phyloP scores from a whole-genome alignment of 257 asterid species.

The Solanum bulbocastanum region DNA sequence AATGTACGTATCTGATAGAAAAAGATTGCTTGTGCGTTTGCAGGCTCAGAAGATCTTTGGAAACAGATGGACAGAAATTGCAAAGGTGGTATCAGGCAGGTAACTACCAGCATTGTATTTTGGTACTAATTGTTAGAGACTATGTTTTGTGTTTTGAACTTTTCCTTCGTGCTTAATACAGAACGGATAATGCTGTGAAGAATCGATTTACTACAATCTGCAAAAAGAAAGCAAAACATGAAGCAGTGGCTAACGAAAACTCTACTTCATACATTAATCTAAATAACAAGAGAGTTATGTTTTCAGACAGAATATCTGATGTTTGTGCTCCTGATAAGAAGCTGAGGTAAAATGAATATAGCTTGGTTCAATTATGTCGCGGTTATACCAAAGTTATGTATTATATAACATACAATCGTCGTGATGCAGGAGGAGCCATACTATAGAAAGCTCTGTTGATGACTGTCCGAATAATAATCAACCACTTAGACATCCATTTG shows the following conservation, averaged over 20 bases:
- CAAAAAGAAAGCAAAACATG: slow-evolving; percentile 84
- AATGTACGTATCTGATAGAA: background rate
- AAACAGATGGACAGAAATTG: slow-evolving; percentile 97
- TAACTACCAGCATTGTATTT: slow-evolving; percentile 9
- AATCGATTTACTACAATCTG: slow-evolving; percentile 88
- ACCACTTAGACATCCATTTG: slow-evolving; percentile 55
- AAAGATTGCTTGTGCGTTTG: background rate
- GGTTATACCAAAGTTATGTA: background rate
- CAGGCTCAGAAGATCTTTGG: slow-evolving; percentile 95
- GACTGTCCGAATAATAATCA: slow-evolving; percentile 30
- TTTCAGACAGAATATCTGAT: slow-evolving; percentile 43
- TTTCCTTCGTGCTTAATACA: slow-evolving; percentile 6
- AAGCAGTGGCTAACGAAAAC: slow-evolving; percentile 73
- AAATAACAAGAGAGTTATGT: slow-evolving; percentile 69
- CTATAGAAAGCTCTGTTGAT: slow-evolving; percentile 25
- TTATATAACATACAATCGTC: background rate
- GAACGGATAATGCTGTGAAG: slow-evolving; percentile 98
- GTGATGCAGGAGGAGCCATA: slow-evolving; percentile 33
- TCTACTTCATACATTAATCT: slow-evolving; percentile 46
- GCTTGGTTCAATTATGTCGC: background rate
- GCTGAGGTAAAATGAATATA: slow-evolving; percentile 41
- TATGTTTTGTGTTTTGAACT: background rate
- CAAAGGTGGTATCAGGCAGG: slow-evolving; percentile 99
- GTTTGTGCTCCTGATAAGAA: slow-evolving; percentile 41
- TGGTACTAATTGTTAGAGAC: background rate